phyloP scores from a whole-genome alignment of 768 basidiomycete genomes.

The Harrya chromipes region DNA sequence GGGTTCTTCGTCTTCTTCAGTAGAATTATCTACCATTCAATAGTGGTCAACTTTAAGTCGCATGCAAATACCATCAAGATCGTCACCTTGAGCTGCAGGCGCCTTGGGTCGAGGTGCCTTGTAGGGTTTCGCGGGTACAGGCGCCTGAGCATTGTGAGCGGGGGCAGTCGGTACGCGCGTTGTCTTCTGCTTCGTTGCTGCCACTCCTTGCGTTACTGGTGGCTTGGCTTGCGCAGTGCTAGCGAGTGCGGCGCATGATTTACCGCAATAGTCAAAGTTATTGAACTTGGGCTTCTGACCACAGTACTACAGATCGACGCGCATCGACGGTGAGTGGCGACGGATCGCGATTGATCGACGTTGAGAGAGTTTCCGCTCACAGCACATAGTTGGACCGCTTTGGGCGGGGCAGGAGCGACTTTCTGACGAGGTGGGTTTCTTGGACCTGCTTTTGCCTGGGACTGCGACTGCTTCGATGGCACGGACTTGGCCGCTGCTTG shows the following conservation, averaged over 20 bases:
- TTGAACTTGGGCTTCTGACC: conserved; percentile 61
- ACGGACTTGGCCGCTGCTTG: conserved; percentile 30
- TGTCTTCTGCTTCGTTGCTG: conserved; percentile 21
- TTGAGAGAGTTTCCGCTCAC: conserved; percentile 23
- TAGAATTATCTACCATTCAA: conserved; percentile 20
- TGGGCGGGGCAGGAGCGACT: conserved; percentile 16
- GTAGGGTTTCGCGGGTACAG: conserved; percentile 9
- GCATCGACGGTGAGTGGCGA: conserved; percentile 19
- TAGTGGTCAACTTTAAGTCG: conserved; percentile 10
- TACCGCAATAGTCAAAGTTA: conserved; percentile 60
- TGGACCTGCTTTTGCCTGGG: conserved; percentile 11
- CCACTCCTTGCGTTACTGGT: conserved; percentile 9
- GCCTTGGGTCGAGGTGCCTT: conserved; percentile 14
- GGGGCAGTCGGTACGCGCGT: conserved; percentile 8
- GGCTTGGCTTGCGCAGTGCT: conserved; percentile 23
- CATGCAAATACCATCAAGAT: conserved; percentile 5
- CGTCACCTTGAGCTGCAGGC: conserved; percentile 20
- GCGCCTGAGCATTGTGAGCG: conserved; percentile 2
- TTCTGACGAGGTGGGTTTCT: conserved; percentile 12
- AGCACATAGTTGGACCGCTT: conserved; percentile 21
- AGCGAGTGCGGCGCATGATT: conserved; percentile 57
- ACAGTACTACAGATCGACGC: conserved; percentile 38
- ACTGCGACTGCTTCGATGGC: conserved; percentile 12
- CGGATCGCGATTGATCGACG: conserved; percentile 29
- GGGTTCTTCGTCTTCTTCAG: conserved; percentile 25